These are phyloP conservation scores for Lepidopterella palustris DNA, from an alignment of 495 filamentous ascomycete genomes.

Conservation along the genomic window DNA sequence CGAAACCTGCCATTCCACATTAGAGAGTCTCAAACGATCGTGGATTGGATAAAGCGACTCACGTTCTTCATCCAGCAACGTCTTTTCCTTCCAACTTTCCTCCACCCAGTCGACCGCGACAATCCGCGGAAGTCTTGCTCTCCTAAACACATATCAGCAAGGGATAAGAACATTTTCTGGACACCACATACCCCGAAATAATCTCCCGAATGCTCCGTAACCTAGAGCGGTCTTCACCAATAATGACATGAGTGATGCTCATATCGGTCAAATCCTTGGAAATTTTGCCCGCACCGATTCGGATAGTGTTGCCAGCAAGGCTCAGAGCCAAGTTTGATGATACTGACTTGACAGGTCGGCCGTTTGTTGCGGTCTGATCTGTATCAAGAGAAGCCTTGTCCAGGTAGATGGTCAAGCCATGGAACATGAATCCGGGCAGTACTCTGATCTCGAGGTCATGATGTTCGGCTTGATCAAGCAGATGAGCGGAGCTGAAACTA, in stretches of 20 bases:
- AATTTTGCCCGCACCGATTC: slow-evolving; percentile 25
- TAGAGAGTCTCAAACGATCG: too few species aligned
- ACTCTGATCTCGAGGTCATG: slow-evolving; percentile 47
- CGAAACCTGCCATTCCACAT: too few species aligned
- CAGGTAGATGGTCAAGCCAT: slow-evolving; percentile 52
- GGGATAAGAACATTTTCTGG: slow-evolving; percentile 5
- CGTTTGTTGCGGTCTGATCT: background rate
- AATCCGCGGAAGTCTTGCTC: slow-evolving; percentile 57
- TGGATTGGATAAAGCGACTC: background rate
- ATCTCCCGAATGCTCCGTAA: slow-evolving; percentile 41
- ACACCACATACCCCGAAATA: slow-evolving; percentile 31
- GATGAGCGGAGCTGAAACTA: slow-evolving; percentile 27
- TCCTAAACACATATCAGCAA: slow-evolving; percentile 15
- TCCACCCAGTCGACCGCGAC: slow-evolving; percentile 68
- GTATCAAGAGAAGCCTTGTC: slow-evolving; percentile 21
- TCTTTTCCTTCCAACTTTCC: slow-evolving; percentile 71
- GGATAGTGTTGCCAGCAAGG: slow-evolving; percentile 15
- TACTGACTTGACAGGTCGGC: slow-evolving; percentile 3
- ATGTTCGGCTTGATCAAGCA: slow-evolving; percentile 51
- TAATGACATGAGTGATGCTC: slow-evolving; percentile 60
- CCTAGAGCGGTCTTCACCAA: slow-evolving; percentile 37
- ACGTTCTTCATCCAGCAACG: slow-evolving; percentile 66
- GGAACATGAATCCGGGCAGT: slow-evolving; percentile 62
- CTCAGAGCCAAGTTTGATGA: background rate
- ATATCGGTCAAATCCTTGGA: slow-evolving; percentile 43